Evolutionary conservation across 345 rosid species (phyloP), one percentile per base, ranked within the genome.

Genomic region (Alliaria petiolata): DNA sequence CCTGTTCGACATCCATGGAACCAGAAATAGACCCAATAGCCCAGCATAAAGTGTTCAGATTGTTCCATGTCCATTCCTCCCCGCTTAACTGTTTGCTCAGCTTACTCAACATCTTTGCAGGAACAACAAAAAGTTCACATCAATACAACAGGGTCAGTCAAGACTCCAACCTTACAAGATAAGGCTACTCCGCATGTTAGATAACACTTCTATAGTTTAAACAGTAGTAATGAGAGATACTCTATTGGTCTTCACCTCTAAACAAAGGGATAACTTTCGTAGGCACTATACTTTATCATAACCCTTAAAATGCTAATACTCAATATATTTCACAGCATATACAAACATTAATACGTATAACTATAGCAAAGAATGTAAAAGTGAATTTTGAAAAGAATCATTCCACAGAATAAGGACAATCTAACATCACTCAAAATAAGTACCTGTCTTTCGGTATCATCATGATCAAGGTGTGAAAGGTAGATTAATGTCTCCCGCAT

Each of bases 21-120:
- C 99, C 98, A 73, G 99, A 95, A 47, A 95, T 95, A 59, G 99
- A 95, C 71, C 99, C 98, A 66, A 95, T 95, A 45, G 98, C 99
- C 99, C 99, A 95, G 83, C 99, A 95, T 49, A 95, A 79, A 5
- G 99, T 95, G 72, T 89, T 95, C 44, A 95, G 66, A 67, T 92
- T 95, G 84, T 95, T 95, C 99, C 97, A 91, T 14, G 88, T 72
- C 95, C 96, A 95, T 76, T 95, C 99, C 81, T 95, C 98, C 59
- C 96, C 95, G 75, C 84, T 88, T 76, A 89, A 74, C 72, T 91
- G 99, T 83, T 95, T 95, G 67, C 88, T 91, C 69, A 95, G 87
- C 77, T 95, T 95, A 81, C 80, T 89, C 75, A 95, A 79, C 99
- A 95, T 95, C 99, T 95, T 70, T 44, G 47, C 46, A 70, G 31